Evolutionary conservation across 225 moss, liverwort and hornwort species (phyloP).

Genomic region (Pleurozium schreberi): DNA sequence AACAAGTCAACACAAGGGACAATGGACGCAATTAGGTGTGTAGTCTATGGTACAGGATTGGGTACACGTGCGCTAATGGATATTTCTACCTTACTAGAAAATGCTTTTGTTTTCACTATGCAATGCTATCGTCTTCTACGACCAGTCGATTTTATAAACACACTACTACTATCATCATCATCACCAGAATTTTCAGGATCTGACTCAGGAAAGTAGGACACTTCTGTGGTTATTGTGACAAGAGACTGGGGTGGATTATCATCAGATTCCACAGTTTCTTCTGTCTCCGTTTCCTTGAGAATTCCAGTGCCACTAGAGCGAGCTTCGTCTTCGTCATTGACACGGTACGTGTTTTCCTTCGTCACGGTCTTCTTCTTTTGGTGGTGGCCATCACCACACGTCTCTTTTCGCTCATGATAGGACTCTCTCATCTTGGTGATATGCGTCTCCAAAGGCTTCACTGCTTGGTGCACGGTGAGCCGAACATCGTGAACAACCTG

Average conservation of each 20-base stretch:
- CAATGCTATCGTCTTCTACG: background rate
- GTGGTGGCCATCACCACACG: slow-evolving; percentile 27
- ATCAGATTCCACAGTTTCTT: background rate
- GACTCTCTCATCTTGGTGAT: slow-evolving; percentile 50
- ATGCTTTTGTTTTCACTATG: background rate
- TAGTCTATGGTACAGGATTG: too few species aligned
- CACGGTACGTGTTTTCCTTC: slow-evolving; percentile 7
- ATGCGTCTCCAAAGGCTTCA: slow-evolving; percentile 59
- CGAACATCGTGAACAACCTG: slow-evolving; percentile 75
- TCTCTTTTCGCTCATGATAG: slow-evolving; percentile 35
- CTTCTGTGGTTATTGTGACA: background rate
- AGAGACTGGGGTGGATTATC: background rate
- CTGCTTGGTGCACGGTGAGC: slow-evolving; percentile 64
- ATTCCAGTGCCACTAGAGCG: background rate
- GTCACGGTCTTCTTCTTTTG: slow-evolving; percentile 23
- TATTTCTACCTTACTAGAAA: too few species aligned
- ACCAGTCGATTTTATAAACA: background rate
- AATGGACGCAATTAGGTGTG: too few species aligned
- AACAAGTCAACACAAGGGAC: too few species aligned
- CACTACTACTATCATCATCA: too few species aligned
- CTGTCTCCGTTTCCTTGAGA: slow-evolving; percentile 9
- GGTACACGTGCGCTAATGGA: too few species aligned
- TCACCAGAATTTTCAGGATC: background rate
- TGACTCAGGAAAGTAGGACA: slow-evolving; percentile 3
- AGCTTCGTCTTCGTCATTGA: slow-evolving; percentile 39